Evolutionary conservation across 352 stramenopile species (phyloP).

Genomic region (Ochromonadaceae sp.): DNA sequence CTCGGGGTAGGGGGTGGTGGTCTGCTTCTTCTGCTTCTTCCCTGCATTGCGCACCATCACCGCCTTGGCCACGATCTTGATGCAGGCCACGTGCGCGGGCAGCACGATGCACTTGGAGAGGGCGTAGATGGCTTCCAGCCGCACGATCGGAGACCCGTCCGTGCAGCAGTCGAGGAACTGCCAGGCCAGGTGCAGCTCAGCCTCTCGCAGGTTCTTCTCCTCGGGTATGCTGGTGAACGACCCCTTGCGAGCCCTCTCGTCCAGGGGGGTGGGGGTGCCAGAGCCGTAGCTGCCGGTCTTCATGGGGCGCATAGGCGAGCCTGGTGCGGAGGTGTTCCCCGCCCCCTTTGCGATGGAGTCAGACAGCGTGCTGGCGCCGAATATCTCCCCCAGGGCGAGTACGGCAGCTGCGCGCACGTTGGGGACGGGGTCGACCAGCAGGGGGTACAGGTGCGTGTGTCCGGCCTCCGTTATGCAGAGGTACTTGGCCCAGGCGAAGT

Average conservation of each 20-base stretch:
- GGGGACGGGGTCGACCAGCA: constrained; percentile 58
- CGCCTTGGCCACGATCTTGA: constrained; percentile 9
- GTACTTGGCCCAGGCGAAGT: constrained; percentile 65
- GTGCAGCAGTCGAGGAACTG: constrained; percentile 18
- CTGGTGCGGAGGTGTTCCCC: no score
- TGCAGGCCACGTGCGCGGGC: neutral
- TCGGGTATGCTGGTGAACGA: no score
- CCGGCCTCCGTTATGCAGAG: constrained; percentile 58
- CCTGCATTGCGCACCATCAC: neutral
- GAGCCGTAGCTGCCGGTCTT: no score
- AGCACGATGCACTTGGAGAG: constrained; percentile 10
- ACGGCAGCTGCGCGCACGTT: constrained; percentile 75
- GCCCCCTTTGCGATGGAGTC: neutral
- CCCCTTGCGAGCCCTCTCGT: no score
- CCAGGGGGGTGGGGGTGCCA: no score
- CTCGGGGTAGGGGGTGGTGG: no score
- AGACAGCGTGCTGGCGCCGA: constrained; percentile 52
- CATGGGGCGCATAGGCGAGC: no score
- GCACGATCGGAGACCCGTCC: constrained; percentile 1
- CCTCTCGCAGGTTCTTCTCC: constrained; percentile 28
- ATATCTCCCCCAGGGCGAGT: constrained; percentile 75
- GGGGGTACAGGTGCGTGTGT: constrained; percentile 53
- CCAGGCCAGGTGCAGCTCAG: constrained; percentile 4
- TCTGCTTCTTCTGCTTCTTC: neutral
- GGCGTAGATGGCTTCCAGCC: constrained; percentile 3